phyloP scores from a whole-genome alignment of 108 stramenopile genomes.

The Stephanodiscus minutulus region DNA sequence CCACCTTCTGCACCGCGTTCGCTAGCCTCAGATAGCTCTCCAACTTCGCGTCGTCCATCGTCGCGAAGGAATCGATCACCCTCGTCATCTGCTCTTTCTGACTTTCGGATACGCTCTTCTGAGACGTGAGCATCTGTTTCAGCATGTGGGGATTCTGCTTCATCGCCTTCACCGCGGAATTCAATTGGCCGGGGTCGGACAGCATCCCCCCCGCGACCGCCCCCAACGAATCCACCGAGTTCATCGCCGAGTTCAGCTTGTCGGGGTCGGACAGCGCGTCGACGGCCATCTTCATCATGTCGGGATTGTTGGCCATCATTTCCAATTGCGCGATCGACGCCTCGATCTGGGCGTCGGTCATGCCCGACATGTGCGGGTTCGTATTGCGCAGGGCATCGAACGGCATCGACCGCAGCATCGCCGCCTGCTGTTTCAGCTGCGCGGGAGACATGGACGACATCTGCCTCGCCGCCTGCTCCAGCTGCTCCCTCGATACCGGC shows the following conservation, averaged over 20 bases:
- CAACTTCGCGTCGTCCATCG: constrained; percentile 69
- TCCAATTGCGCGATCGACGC: constrained; percentile 68
- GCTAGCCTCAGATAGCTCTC: constrained; percentile 60
- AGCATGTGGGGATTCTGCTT: constrained; percentile 80
- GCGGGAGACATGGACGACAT: constrained; percentile 61
- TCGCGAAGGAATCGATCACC: constrained; percentile 63
- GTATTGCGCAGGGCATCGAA: constrained; percentile 47
- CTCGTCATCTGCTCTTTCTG: constrained; percentile 58
- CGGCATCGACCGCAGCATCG: constrained; percentile 57
- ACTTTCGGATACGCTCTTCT: constrained; percentile 39
- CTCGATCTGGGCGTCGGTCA: constrained; percentile 69
- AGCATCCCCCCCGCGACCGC: constrained; percentile 54
- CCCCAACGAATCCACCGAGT: constrained; percentile 47
- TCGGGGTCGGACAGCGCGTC: constrained; percentile 26
- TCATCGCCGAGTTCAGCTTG: neutral
- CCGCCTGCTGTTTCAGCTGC: constrained; percentile 61
- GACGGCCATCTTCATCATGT: constrained; percentile 69
- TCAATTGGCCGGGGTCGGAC: constrained; percentile 67
- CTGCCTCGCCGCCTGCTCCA: constrained; percentile 37
- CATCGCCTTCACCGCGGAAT: constrained; percentile 61
- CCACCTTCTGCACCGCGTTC: constrained; percentile 52
- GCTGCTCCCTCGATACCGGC: neutral
- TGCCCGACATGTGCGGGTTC: constrained; percentile 73
- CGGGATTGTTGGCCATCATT: constrained; percentile 72
- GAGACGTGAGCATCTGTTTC: constrained; percentile 52